A percentile compares a stretch with the other conserved stretches of the same genome.
These are phyloP conservation scores for Linum trigynum DNA, from an alignment of 345 rosid species.

Conservation along the genomic window DNA sequence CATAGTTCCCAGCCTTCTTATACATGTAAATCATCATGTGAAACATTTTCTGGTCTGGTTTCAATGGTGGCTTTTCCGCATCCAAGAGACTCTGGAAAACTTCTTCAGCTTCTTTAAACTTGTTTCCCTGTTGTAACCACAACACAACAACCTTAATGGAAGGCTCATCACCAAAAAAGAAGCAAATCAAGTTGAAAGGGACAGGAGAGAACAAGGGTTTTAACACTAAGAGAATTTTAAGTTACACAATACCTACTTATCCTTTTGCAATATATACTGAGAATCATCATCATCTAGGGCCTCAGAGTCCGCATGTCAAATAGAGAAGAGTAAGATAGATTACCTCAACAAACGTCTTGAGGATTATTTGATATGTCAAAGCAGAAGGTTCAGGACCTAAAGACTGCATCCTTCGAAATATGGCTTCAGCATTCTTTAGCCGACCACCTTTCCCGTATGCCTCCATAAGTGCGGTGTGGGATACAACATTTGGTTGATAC, in stretches of 20 bases:
- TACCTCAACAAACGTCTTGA: conserved; percentile 77
- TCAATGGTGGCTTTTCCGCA: conserved; percentile 52
- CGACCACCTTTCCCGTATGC: conserved; percentile 87
- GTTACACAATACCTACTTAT: not conserved
- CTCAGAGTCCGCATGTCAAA: not conserved
- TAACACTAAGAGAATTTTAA: not conserved
- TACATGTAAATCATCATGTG: conserved; percentile 93
- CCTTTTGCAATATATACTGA: not conserved
- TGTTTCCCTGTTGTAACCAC: conserved; percentile 46
- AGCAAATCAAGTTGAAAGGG: not conserved
- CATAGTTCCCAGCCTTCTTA: conserved; percentile 79
- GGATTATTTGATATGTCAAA: conserved; percentile 81
- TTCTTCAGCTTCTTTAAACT: conserved; percentile 78
- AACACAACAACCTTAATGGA: conserved; percentile 2
- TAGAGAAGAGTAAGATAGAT: conserved; percentile 1
- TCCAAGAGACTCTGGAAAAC: conserved; percentile 69
- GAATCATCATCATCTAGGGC: not conserved
- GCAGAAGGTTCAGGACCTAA: conserved; percentile 93
- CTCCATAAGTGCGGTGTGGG: conserved; percentile 90
- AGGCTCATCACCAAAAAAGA: conserved; percentile 2
- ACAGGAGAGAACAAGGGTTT: not conserved
- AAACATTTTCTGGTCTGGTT: conserved; percentile 91
- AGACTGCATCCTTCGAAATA: conserved; percentile 86
- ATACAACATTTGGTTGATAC: conserved; percentile 58
- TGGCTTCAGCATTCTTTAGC: conserved; percentile 83